Percentiles rank a stretch among this genome's conserved stretches.
Evolutionary conservation across 345 rosid species (phyloP).

Genomic region (Citrus glauca): DNA sequence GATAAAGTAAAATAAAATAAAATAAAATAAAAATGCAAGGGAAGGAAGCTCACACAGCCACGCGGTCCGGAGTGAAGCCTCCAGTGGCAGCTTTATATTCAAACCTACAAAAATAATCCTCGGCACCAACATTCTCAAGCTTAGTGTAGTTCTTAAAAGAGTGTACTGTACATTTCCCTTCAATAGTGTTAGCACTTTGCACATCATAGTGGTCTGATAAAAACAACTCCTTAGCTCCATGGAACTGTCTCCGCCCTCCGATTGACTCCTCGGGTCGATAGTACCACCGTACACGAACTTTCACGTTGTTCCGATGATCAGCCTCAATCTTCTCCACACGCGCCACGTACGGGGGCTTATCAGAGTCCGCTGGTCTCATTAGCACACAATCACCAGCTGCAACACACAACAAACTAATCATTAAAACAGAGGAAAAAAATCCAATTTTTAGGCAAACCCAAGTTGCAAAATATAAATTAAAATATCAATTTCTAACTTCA

Average conservation of each 20-base stretch:
- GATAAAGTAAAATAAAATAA: neutral
- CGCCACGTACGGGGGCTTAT: slow-evolving; percentile 80
- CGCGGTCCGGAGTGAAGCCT: slow-evolving; percentile 76
- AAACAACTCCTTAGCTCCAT: slow-evolving; percentile 81
- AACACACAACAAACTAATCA: slow-evolving; percentile 4
- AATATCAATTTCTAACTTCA: neutral
- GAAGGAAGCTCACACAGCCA: slow-evolving; percentile 65
- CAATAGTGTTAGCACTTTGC: slow-evolving; percentile 82
- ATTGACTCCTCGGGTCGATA: slow-evolving; percentile 87
- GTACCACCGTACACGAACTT: slow-evolving; percentile 78
- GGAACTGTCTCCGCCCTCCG: slow-evolving; percentile 85
- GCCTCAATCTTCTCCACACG: slow-evolving; percentile 80
- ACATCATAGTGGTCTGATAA: slow-evolving; percentile 72
- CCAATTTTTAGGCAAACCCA: neutral
- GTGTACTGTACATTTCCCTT: slow-evolving; percentile 80
- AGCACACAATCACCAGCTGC: slow-evolving; percentile 77
- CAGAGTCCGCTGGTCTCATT: slow-evolving; percentile 81
- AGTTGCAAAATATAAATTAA: neutral
- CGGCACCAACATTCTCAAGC: slow-evolving; percentile 82
- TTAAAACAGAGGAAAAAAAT: neutral
- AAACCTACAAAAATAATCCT: slow-evolving; percentile 78
- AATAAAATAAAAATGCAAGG: neutral
- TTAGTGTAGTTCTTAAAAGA: slow-evolving; percentile 77
- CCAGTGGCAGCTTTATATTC: slow-evolving; percentile 85
- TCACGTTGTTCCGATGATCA: slow-evolving; percentile 68